Base-by-base conservation (phyloP, 805 yeast species). In the Sugiyamaella valdiviana region DNA sequence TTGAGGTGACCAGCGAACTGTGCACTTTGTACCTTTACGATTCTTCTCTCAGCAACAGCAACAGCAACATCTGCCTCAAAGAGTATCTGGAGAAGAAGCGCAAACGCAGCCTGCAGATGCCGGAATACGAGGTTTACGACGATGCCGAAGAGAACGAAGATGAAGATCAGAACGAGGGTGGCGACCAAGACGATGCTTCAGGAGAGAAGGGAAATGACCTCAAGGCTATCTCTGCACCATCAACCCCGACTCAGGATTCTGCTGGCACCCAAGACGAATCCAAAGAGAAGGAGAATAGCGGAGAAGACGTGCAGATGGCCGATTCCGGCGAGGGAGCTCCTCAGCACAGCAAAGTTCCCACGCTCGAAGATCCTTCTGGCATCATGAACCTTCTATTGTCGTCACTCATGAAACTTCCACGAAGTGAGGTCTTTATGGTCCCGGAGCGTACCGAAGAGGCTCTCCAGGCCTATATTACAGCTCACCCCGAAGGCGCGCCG, bases 361-460 rank as follows among this genome's bases (percentile, higher is more conserved):
- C 16, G 1, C 39, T 41, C 6, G 49, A 49, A 15, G 38, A 40
- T 19, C 44, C 57, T 52, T 70, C 83, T 2, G 89, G 89, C 1
- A 75, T 88, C 10, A 72, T 89, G 53, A 81, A 79, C 50, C 58
- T 76, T 1, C 64, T 89, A 9, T 64, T 89, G 22, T 68, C 79
- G 0, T 90, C 88, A 59, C 65, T 89, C 24, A 80, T 86, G 79
- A 63, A 72, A 0, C 65, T 61, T 36, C 64, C 60, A 51, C 70
- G 61, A 52, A 65, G 56, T 10, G 76, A 73, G 20, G 42, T 56
- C 23, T 71, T 75, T 68, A 50, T 62, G 10, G 32, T 48, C 5
- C 44, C 60, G 16, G 53, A 52, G 12, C 47, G 46, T n/a, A 45
- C 53, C 9, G 58, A 58, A 14, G 51, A 48, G 7, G 52, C 56